Conservation (phyloP, 164 flowering plant genomes). For the Pachysandra terminalis region DNA sequence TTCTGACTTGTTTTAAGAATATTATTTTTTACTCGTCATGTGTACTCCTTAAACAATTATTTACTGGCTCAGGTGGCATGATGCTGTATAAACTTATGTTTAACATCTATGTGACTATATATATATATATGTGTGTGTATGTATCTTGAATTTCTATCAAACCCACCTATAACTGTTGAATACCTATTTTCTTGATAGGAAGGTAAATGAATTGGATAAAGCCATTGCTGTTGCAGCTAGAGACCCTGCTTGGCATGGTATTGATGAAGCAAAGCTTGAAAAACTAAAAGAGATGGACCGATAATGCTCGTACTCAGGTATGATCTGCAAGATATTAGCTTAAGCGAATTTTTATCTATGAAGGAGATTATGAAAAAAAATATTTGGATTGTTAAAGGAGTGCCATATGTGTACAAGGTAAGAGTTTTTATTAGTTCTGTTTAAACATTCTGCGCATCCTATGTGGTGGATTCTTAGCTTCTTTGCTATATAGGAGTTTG, state of each 20-base stretch:
- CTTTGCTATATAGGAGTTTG: background rate
- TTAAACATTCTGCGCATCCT: too few relatives aligned
- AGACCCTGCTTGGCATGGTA: constrained; percentile 71
- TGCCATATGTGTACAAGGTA: background rate
- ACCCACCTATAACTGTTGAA: constrained; percentile 26
- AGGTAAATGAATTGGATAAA: constrained; percentile 89
- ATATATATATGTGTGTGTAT: too few relatives aligned
- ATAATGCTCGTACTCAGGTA: constrained; percentile 71
- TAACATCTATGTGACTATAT: too few relatives aligned
- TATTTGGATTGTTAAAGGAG: background rate
- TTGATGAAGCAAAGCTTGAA: constrained; percentile 65
- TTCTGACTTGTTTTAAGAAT: background rate
- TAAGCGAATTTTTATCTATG: background rate
- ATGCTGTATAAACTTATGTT: too few relatives aligned
- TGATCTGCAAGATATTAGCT: background rate
- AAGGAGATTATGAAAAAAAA: background rate
- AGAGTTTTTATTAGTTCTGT: background rate
- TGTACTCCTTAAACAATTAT: too few relatives aligned
- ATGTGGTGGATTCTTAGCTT: background rate
- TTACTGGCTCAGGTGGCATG: too few relatives aligned
- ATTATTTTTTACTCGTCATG: too few relatives aligned
- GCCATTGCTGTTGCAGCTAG: constrained; percentile 76
- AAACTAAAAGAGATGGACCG: constrained; percentile 73
- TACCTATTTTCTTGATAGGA: constrained; percentile 49
- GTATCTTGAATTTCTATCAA: background rate